These are phyloP conservation scores for Pseudomicrostroma phylloplanum DNA, from an alignment of 1,284 basidiomycete species.

Conservation along the genomic window DNA sequence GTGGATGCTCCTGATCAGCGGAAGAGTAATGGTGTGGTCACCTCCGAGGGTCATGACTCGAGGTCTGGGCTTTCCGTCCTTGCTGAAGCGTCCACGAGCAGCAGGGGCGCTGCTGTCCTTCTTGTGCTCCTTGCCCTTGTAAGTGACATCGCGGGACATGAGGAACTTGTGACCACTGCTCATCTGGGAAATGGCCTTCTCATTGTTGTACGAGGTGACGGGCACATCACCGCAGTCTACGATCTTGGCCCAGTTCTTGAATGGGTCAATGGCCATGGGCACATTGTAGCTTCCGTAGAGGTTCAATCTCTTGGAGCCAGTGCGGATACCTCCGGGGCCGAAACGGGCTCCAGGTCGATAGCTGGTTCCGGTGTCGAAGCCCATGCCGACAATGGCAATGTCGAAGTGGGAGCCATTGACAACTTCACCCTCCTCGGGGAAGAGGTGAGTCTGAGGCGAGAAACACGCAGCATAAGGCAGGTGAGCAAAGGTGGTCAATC, in stretches of 20 bases:
- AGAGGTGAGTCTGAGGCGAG: constrained; percentile 7
- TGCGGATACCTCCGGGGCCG: constrained; percentile 70
- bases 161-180: constrained; percentile 53
- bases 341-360: constrained; percentile 72
- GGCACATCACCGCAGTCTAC: constrained; percentile 5
- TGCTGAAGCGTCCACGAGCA: constrained; percentile 9
- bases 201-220: constrained; percentile 60
- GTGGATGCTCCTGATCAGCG: constrained; percentile 66
- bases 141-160: constrained; percentile 12
- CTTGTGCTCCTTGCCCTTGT: constrained; percentile 2
- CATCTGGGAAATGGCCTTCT: constrained; percentile 69
- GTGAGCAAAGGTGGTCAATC: constrained; percentile 50
- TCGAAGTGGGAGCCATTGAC: constrained; percentile 55
- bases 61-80: constrained; percentile 15
- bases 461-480: constrained; percentile 49
- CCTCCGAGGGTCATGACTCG: constrained; percentile 69
- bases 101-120: not conserved
- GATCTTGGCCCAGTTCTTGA: constrained; percentile 1
- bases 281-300: constrained; percentile 59
- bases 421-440: constrained; percentile 20
- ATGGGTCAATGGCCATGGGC: not conserved
- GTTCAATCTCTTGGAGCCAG: constrained; percentile 67
- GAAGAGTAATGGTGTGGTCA: constrained; percentile 65
- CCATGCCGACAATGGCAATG: constrained; percentile 70
- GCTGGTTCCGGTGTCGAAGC: constrained; percentile 68